Evolutionary conservation across 139 green algal species (phyloP), one percentile per base, ranked within the genome.

Genomic region (Haematococcus lacustris): DNA sequence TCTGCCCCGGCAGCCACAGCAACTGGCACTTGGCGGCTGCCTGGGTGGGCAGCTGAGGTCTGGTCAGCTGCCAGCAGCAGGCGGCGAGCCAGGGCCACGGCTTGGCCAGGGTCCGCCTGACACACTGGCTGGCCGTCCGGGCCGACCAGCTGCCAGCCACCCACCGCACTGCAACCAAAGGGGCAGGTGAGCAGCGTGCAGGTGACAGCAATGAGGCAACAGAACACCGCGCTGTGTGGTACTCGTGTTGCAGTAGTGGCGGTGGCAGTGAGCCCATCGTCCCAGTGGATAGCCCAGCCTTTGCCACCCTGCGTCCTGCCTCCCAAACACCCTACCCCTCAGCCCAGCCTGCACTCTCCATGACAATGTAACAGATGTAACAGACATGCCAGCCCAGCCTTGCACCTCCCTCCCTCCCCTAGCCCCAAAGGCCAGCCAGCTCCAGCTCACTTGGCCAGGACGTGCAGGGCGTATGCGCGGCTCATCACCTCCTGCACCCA

Each of bases 401-500:
- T 41, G 21, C 61, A 25, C 33, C 30, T 43, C 61, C 3, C 32
- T 13, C 32, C 61, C 30, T 40, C 32, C 61, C 61, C 47, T 28
- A 3, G 17, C 21, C 61, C n/a, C 13, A 41, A 40, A 40, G 4
- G 21, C 32, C 38, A 71, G n/a, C n/a, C n/a, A n/a, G n/a, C n/a
- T n/a, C n/a, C 33, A 39, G 21, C 71, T 3, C 40, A 79, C 74
- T 68, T 79, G 13, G 74, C 74, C 61, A 79, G 60, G 34, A 79
- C 74, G 35, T 75, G 74, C 41, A 79, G 68, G 37, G 74, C 74
- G 30, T 79, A 71, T 0, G 74, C 74, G 33, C 74, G 37, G 68
- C 41, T 65, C 47, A 72, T 68, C 1, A 79, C 35, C 74, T 79
- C 74, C 40, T 79, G 74, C 25, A 73, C 51, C 74, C 74, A 79